Evolutionary conservation across 75 land plant species (phyloP).

Genomic region (Cryptomeria japonica): DNA sequence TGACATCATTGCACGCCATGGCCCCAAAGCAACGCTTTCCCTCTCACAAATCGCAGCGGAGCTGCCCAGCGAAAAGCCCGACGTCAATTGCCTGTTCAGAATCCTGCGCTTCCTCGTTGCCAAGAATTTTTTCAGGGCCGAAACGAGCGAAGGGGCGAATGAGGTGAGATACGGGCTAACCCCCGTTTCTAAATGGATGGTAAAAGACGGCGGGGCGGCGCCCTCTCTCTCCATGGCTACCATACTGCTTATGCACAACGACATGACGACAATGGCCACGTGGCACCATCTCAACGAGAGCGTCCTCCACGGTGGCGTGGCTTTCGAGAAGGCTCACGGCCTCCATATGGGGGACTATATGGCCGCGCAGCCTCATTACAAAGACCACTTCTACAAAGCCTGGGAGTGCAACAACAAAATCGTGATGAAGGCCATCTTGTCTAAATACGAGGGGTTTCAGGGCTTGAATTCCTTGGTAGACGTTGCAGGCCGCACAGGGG

Average conservation of each 20-base stretch:
- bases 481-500: slow-evolving; percentile 32
- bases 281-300: slow-evolving; percentile 25
- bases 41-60: too few relatives aligned
- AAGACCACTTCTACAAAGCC: slow-evolving; percentile 14
- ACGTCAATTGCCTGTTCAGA: slow-evolving; percentile 34
- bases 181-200: slow-evolving; percentile 25
- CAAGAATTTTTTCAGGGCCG: slow-evolving; percentile 8
- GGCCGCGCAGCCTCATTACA: not conserved
- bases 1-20: too few relatives aligned
- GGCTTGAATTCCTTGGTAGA: slow-evolving; percentile 33
- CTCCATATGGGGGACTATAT: not conserved
- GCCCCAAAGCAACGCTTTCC: too few relatives aligned
- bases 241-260: slow-evolving; percentile 12
- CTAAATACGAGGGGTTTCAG: slow-evolving; percentile 7
- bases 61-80: slow-evolving; percentile 4
- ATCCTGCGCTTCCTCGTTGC: slow-evolving; percentile 46
- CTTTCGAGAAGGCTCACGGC: slow-evolving; percentile 25
- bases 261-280: slow-evolving; percentile 15
- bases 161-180: slow-evolving; percentile 26
- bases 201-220: slow-evolving; percentile 7
- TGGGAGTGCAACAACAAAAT: slow-evolving; percentile 19
- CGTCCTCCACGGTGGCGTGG: not conserved
- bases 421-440: not conserved
- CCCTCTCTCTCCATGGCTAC: too few relatives aligned
- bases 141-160: too few relatives aligned